Percentiles rank a stretch among this genome's conserved stretches.
These are phyloP conservation scores for Silybum marianum DNA, from an alignment of 129 eudicot genomes.

Conservation along the genomic window DNA sequence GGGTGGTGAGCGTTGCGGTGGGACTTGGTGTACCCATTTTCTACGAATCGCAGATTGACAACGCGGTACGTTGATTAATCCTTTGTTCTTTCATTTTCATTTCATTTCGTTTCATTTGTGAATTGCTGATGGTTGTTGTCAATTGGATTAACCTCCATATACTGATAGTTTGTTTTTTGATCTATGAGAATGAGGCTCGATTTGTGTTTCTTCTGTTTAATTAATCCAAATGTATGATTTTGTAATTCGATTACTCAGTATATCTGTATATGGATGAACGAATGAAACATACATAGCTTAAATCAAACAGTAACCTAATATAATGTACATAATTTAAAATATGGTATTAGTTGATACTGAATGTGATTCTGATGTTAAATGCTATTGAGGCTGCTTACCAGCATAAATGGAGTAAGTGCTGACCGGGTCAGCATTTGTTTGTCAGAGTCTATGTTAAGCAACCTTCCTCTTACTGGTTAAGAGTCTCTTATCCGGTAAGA, in stretches of 20 bases:
- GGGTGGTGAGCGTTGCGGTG: conserved; percentile 81
- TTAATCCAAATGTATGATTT: neutral
- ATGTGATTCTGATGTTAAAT: conserved; percentile 5
- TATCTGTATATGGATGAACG: neutral
- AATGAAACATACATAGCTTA: neutral
- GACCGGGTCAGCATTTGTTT: neutral
- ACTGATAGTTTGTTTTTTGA: neutral
- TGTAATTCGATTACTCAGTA: neutral
- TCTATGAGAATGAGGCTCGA: neutral
- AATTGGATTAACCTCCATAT: neutral
- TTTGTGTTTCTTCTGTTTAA: conserved; percentile 11
- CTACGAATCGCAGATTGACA: conserved; percentile 88
- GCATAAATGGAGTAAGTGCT: neutral
- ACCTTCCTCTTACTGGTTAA: neutral
- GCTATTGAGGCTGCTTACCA: neutral
- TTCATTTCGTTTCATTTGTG: neutral
- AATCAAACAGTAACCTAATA: neutral
- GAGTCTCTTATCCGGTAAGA: neutral
- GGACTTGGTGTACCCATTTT: conserved; percentile 91
- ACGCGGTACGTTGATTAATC: conserved; percentile 51
- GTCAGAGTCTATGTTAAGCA: neutral
- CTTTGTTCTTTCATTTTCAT: neutral
- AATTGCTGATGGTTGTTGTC: neutral
- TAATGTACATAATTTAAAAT: neutral
- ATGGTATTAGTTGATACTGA: neutral